Conservation (phyloP, 768 basidiomycete genomes). For the Trametes elegans region DNA sequence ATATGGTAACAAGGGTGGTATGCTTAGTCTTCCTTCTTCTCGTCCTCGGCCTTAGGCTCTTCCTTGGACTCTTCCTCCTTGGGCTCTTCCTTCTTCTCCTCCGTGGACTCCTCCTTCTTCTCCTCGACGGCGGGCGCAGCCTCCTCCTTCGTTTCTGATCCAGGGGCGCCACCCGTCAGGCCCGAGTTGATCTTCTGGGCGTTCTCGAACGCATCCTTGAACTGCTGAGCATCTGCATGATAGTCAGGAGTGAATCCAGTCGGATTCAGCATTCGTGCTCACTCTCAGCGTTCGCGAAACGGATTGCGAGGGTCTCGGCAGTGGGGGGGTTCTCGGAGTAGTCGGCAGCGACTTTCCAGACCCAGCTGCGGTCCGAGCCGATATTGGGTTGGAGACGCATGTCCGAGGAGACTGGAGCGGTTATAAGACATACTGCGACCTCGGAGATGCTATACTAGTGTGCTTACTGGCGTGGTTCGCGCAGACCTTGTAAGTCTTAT, state of each 20-base stretch:
- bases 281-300: constrained; percentile 97
- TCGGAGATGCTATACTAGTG: constrained; percentile 8
- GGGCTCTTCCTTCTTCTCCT: constrained; percentile 29
- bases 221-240: constrained; percentile 70
- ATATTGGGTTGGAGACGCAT: constrained; percentile 98
- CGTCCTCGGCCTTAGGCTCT: constrained; percentile 21
- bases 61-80: constrained; percentile 29
- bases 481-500: constrained; percentile 99
- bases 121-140: constrained; percentile 28
- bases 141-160: constrained; percentile 33
- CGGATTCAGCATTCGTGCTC: constrained; percentile 31
- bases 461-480: constrained; percentile 89
- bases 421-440: neutral
- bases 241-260: neutral
- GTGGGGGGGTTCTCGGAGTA: constrained; percentile 89
- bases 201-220: constrained; percentile 87
- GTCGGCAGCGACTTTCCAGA: constrained; percentile 96
- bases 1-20: constrained; percentile 14
- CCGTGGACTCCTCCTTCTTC: constrained; percentile 30
- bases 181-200: constrained; percentile 71
- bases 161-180: constrained; percentile 32
- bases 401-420: constrained; percentile 67
- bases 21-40: constrained; percentile 27
- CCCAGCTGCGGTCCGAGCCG: constrained; percentile 98
- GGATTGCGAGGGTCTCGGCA: constrained; percentile 94